Evolutionary conservation across 164 flowering plant genomes (phyloP), one percentile per base, ranked within the genome.

Genomic region (Echeveria elegans): DNA sequence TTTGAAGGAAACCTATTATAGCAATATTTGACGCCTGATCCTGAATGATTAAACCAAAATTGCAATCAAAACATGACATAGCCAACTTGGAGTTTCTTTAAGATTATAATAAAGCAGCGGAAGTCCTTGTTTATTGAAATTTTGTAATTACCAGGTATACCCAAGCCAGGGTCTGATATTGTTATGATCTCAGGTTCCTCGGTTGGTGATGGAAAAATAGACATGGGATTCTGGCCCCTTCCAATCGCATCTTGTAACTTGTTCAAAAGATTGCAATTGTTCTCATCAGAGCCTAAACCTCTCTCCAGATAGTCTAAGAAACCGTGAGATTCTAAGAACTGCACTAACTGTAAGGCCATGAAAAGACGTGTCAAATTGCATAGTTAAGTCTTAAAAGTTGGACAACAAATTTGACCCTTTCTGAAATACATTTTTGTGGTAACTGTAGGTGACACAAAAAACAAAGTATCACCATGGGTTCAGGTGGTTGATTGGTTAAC

Each of bases 221-320:
- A 87, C 62, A 73, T 63, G 61, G 92, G 96, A 74, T 89, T 86
- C 83, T 95, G 97, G 65, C 97, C 96, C 77, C 97, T 85, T 48
- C 97, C 94, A 73, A 88, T 73, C 26, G 97, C 96, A 84, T 94
- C 97, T 88, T 95, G 99, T 74, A 95, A 79, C 84, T 87, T 95
- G 72, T 95, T 96, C 43, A 95, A 90, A 67, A 92, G 97, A 80
- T 92, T 95, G 72, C 75, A 74, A 68, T 67, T 80, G 72, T 76
- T 85, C 67, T 79, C 92, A 72, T 87, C 88, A 64, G 89, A 89
- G 65, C 89, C 86, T 8, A 78, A 31, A 63, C 85, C 85, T 72
- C 97, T 88, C 79, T 92, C 99, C 76, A 89, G 72, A 76, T 85
- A 95, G 81, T 95, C 96, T 68, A 89, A 60, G 82, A 95, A 95